Percentiles rank a stretch among this genome's conserved stretches.
These are phyloP conservation scores for Diplodia sapinea DNA, from an alignment of 2,329 filamentous ascomycete genomes.

Conservation along the genomic window DNA sequence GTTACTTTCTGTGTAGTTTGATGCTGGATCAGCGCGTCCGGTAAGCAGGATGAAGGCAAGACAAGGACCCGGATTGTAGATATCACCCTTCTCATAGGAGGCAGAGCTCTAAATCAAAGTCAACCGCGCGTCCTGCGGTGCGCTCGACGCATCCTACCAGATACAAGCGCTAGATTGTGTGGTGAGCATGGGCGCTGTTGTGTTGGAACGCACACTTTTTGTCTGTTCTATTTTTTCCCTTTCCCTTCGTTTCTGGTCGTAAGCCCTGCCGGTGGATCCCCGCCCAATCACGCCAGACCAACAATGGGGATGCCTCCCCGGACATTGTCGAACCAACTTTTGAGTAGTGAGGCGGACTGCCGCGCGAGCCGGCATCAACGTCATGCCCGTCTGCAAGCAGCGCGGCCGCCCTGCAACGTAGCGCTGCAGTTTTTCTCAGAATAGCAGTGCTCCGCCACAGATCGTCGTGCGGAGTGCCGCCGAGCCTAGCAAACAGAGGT, in stretches of 20 bases:
- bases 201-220: slow-evolving; percentile 5
- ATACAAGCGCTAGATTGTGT: not conserved
- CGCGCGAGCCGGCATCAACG: slow-evolving; percentile 16
- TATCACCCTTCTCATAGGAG: slow-evolving; percentile 6
- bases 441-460: slow-evolving; percentile 20
- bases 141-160: not conserved
- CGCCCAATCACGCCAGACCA: slow-evolving; percentile 20
- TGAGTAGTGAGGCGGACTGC: slow-evolving; percentile 11
- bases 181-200: slow-evolving; percentile 2
- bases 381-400: slow-evolving; percentile 5
- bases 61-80: slow-evolving; percentile 3
- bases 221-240: slow-evolving; percentile 11
- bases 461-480: not conserved
- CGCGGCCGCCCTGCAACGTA: not conserved
- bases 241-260: not conserved
- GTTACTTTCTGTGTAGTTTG: not conserved
- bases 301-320: slow-evolving; percentile 7
- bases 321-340: slow-evolving; percentile 5
- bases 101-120: slow-evolving; percentile 4
- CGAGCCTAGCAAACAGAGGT: not conserved
- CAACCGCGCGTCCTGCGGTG: slow-evolving; percentile 14
- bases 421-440: slow-evolving; percentile 17
- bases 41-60: slow-evolving; percentile 6
- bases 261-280: slow-evolving; percentile 7
- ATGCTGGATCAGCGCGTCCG: slow-evolving; percentile 2